Percentiles rank a stretch among this genome's conserved stretches.
Conservation (phyloP, 352 stramenopile genomes). For the Phytophthora parvispora region DNA sequence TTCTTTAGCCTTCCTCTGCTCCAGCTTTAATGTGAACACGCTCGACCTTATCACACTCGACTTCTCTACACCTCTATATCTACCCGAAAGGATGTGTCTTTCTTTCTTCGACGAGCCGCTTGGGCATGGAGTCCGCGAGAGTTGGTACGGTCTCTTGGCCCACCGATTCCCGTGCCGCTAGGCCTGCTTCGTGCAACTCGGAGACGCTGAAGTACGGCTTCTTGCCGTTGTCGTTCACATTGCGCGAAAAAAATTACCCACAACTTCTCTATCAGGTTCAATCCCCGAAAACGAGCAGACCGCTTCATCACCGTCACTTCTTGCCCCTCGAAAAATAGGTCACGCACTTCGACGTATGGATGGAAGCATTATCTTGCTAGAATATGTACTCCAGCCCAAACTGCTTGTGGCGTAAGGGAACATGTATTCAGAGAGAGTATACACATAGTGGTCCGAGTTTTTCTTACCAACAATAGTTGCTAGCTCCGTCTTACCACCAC, state of each 20-base stretch:
- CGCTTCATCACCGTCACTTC: background rate
- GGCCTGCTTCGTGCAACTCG: background rate
- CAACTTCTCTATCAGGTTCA: constrained; percentile 17
- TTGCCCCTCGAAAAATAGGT: constrained; percentile 14
- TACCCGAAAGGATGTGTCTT: too few relatives aligned
- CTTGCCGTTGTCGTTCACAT: constrained; percentile 4
- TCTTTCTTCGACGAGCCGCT: background rate
- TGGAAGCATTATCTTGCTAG: background rate
- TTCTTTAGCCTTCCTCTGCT: too few relatives aligned
- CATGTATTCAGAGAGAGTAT: background rate
- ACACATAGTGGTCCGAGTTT: background rate
- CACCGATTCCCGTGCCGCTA: background rate
- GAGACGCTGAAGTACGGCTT: constrained; percentile 1
- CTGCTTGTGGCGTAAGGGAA: background rate
- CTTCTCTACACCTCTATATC: too few relatives aligned
- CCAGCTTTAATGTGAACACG: too few relatives aligned
- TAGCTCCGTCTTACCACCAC: background rate
- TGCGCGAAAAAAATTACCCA: constrained; percentile 1
- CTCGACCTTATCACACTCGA: too few relatives aligned
- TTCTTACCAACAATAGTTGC: background rate
- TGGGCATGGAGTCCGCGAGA: background rate
- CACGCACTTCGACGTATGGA: background rate
- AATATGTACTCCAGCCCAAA: background rate
- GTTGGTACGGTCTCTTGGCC: background rate
- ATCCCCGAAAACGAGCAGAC: constrained; percentile 9